Evolutionary conservation across 1,284 basidiomycete species (phyloP).

Genomic region (Sutorius eximius): DNA sequence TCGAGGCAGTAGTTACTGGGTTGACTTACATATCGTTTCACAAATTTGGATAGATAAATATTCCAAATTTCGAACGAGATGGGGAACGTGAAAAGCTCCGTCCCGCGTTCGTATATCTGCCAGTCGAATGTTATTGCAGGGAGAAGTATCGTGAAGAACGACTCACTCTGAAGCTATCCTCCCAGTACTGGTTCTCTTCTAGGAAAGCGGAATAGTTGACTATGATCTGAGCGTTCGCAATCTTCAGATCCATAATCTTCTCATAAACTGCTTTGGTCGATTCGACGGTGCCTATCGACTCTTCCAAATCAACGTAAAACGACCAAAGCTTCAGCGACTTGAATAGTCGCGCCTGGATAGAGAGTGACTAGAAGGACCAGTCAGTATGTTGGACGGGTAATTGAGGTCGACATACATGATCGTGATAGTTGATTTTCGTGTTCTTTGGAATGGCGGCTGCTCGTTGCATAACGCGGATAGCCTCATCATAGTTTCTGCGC

Average conservation of each 20-base stretch:
- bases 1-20: background rate
- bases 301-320: constrained; percentile 97
- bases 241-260: constrained; percentile 94
- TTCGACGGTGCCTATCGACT: constrained; percentile 93
- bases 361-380: constrained; percentile 56
- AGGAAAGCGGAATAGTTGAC: constrained; percentile 97
- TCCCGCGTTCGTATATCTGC: constrained; percentile 93
- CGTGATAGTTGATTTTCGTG: constrained; percentile 90
- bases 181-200: constrained; percentile 97
- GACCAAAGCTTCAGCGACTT: constrained; percentile 99
- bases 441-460: constrained; percentile 89
- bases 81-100: constrained; percentile 97
- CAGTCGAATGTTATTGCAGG: constrained; percentile 2
- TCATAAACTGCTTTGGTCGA: constrained; percentile 94
- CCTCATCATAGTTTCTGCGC: constrained; percentile 90
- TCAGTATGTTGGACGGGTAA: constrained; percentile 8
- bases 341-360: constrained; percentile 90
- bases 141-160: constrained; percentile 2
- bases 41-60: constrained; percentile 96
- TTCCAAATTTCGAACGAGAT: constrained; percentile 99
- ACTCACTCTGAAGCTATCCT: constrained; percentile 96
- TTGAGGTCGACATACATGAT: constrained; percentile 67
- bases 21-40: constrained; percentile 86
- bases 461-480: constrained; percentile 93
- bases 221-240: constrained; percentile 98